A percentile compares a stretch with the other conserved stretches of the same genome.
phyloP scores from a whole-genome alignment of 805 yeast genomes.

The Starmerella roubikii region DNA sequence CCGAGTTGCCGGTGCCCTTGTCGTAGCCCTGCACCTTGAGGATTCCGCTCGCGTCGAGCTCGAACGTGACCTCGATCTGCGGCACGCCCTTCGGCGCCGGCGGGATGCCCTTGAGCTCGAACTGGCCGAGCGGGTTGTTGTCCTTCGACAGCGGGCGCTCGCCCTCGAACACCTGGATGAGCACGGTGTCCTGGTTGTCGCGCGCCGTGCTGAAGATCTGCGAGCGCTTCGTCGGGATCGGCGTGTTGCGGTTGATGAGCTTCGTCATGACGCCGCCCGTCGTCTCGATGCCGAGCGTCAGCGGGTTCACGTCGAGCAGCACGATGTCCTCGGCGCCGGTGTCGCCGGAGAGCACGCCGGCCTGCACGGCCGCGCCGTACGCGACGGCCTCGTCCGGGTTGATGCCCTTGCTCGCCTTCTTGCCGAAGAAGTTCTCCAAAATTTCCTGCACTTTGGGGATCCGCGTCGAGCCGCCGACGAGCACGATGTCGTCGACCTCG shows the following conservation, averaged over 20 bases:
- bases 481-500: slow-evolving; percentile 85
- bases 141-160: slow-evolving; percentile 92
- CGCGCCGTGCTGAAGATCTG: slow-evolving; percentile 93
- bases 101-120: slow-evolving; percentile 75
- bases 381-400: slow-evolving; percentile 99
- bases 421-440: slow-evolving; percentile 76
- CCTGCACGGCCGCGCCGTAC: slow-evolving; percentile 98
- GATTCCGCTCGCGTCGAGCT: slow-evolving; percentile 75
- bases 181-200: slow-evolving; percentile 90
- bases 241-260: slow-evolving; percentile 85
- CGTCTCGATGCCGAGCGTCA: slow-evolving; percentile 91
- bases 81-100: slow-evolving; percentile 90
- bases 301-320: slow-evolving; percentile 83
- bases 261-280: slow-evolving; percentile 97
- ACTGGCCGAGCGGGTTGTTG: slow-evolving; percentile 78
- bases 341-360: slow-evolving; percentile 94
- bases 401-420: slow-evolving; percentile 92
- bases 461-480: slow-evolving; percentile 99
- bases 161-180: slow-evolving; percentile 91
- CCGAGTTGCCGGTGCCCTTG: slow-evolving; percentile 87
- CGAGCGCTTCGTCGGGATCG: slow-evolving; percentile 89
- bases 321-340: slow-evolving; percentile 84
- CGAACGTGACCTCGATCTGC: slow-evolving; percentile 81
- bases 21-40: slow-evolving; percentile 77
- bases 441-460: slow-evolving; percentile 96